Evolutionary conservation across 1,284 basidiomycete genomes (phyloP).

Genomic region (Neolentinus lepideus): DNA sequence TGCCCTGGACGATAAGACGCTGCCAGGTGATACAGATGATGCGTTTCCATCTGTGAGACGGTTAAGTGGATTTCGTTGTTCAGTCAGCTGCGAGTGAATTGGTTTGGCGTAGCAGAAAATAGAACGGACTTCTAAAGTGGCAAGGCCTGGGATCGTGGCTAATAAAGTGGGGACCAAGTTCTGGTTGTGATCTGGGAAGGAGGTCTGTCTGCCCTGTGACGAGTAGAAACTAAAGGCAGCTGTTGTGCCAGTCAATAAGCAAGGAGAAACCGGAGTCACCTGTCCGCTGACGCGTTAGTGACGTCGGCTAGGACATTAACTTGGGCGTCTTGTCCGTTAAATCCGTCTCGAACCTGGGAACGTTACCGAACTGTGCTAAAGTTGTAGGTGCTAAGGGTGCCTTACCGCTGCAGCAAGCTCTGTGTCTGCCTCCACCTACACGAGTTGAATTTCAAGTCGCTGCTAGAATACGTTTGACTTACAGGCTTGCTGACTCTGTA

Average conservation of each 20-base stretch:
- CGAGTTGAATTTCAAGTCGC: slow-evolving; percentile 6
- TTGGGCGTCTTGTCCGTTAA: slow-evolving; percentile 6
- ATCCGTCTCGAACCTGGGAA: background rate
- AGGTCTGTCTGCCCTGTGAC: slow-evolving; percentile 75
- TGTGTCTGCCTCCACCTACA: slow-evolving; percentile 24
- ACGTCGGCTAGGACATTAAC: slow-evolving; percentile 36
- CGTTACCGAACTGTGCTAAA: background rate
- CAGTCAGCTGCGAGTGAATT: background rate
- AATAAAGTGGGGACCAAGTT: slow-evolving; percentile 55
- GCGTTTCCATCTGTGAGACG: slow-evolving; percentile 67
- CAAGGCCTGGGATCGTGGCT: slow-evolving; percentile 38
- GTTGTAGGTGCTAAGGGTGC: background rate
- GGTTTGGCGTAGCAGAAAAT: slow-evolving; percentile 4
- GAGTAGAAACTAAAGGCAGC: slow-evolving; percentile 63
- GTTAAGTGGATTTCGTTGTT: background rate
- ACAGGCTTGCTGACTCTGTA: slow-evolving; percentile 72
- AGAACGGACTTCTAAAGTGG: slow-evolving; percentile 56
- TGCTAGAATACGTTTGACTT: slow-evolving; percentile 15
- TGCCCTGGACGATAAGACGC: slow-evolving; percentile 37
- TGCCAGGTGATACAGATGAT: slow-evolving; percentile 70
- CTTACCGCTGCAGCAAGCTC: slow-evolving; percentile 16
- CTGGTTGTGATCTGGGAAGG: slow-evolving; percentile 72
- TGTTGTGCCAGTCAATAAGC: slow-evolving; percentile 1
- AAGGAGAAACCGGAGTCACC: slow-evolving; percentile 30
- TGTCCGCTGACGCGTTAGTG: slow-evolving; percentile 72